Evolutionary conservation across 345 rosid species (phyloP), one percentile per base, ranked within the genome.

Genomic region (thale cress (Arabidopsis thaliana)): DNA sequence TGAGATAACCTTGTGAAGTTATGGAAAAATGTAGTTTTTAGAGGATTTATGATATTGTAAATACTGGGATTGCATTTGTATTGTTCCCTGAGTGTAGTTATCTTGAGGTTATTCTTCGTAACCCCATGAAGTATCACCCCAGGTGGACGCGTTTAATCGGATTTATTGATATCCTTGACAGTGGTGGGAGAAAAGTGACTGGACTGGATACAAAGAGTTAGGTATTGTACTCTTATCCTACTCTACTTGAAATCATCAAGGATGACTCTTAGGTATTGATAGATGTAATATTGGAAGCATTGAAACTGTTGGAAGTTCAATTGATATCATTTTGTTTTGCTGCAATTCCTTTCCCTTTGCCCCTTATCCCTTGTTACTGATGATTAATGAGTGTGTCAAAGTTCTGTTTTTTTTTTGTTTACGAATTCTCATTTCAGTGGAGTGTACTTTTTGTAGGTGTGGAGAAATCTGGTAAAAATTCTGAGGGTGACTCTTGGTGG

Each of bases 111-210:
- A 79, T 71, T 83, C 63, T 79, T 74, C 50, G 76, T 85, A 78
- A 84, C 86, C 60, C 52, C 56, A 64, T 78, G 48, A 59, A 83
- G 84, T 78, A 88, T 84, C 78, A 80, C 79, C 87, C 89, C 84
- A 77, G 88, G 89, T 84, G 83, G 85, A 82, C 80, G 85, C 85
- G 45, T 86, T 86, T 89, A 93, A 87, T 87, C 80, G 81, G 87
- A 83, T 90, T 90, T 87, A 65, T 91, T 91, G 83, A 82, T 88
- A 83, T 89, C 81, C 78, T 89, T 95, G 92, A 82, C 99, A 95
- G 99, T 95, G 99, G 99, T 95, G 99, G 99, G 99, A 95, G 93
- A 95, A 95, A 84, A 92, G 99, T 86, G 87, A 91, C 82, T 95
- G 99, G 99, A 91, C 88, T 16, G 97, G 99, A 76, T 87, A 91